Evolutionary conservation across 1,284 basidiomycete species (phyloP).

Genomic region (Phylloboletellus chloephorus): DNA sequence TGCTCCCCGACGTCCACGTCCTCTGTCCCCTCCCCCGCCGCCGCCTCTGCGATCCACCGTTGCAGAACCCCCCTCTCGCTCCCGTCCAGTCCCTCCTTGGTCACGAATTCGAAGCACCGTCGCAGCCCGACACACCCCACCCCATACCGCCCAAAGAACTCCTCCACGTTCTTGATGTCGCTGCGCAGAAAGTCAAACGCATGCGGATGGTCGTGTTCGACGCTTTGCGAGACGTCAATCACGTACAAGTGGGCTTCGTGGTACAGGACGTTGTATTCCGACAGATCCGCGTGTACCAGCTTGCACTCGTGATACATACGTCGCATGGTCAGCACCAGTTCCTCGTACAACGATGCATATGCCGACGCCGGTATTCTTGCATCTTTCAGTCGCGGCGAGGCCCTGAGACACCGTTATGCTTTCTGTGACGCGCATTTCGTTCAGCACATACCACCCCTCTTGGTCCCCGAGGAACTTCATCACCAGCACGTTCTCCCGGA

Average conservation of each 20-base stretch:
- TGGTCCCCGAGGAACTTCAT: slow-evolving; percentile 89
- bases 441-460: slow-evolving; percentile 65
- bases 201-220: slow-evolving; percentile 96
- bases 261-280: slow-evolving; percentile 96
- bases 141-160: slow-evolving; percentile 81
- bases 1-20: slow-evolving; percentile 63
- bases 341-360: slow-evolving; percentile 67
- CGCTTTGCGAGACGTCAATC: slow-evolving; percentile 98
- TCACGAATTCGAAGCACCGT: slow-evolving; percentile 86
- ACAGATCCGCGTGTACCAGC: slow-evolving; percentile 96
- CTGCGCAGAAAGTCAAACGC: slow-evolving; percentile 94
- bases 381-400: slow-evolving; percentile 88
- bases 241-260: slow-evolving; percentile 82
- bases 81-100: slow-evolving; percentile 46
- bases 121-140: slow-evolving; percentile 77
- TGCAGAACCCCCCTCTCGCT: slow-evolving; percentile 39
- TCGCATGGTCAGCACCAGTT: slow-evolving; percentile 78
- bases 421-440: slow-evolving; percentile 4
- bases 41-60: slow-evolving; percentile 47
- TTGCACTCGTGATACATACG: slow-evolving; percentile 87
- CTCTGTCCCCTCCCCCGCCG: slow-evolving; percentile 6
- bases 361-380: slow-evolving; percentile 58
- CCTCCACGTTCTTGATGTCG: slow-evolving; percentile 91
- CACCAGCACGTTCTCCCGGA: slow-evolving; percentile 94
- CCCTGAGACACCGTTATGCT: slow-evolving; percentile 43